A percentile compares a stretch with the other conserved stretches of the same genome.
phyloP scores from a whole-genome alignment of 2,329 filamentous ascomycete genomes.

The Pseudogymnoascus sp. region DNA sequence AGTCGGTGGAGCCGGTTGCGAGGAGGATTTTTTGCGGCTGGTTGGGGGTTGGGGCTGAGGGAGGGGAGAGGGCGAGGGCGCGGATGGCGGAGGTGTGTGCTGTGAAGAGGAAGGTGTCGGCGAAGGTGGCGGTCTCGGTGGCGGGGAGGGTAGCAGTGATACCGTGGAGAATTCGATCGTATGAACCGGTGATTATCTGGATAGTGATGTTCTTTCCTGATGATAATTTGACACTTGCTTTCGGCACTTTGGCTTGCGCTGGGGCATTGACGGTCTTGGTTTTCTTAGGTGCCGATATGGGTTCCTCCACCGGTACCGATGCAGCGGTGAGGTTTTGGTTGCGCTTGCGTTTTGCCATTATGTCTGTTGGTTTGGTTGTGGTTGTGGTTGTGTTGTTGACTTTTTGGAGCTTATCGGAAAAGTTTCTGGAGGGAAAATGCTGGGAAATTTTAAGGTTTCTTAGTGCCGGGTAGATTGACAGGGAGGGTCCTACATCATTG shows the following conservation, averaged over 20 bases:
- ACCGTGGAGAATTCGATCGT: slow-evolving; percentile 87
- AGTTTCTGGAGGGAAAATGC: slow-evolving; percentile 9
- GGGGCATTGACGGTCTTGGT: background rate
- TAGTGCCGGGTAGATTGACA: slow-evolving; percentile 7
- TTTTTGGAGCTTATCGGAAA: background rate
- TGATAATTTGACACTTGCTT: slow-evolving; percentile 10
- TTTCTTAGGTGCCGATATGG: slow-evolving; percentile 8
- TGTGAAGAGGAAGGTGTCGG: slow-evolving; percentile 92
- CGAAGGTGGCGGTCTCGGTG: slow-evolving; percentile 50
- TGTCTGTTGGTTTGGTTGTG: background rate
- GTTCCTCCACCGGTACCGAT: background rate
- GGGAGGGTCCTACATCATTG: background rate
- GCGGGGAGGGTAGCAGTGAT: slow-evolving; percentile 63
- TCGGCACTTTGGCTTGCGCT: background rate
- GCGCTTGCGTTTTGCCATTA: slow-evolving; percentile 9
- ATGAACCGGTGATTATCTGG: slow-evolving; percentile 87
- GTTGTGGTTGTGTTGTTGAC: slow-evolving; percentile 3
- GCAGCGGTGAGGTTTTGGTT: background rate
- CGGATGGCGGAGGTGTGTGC: slow-evolving; percentile 86
- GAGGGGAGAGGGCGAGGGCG: slow-evolving; percentile 75
- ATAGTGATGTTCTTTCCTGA: slow-evolving; percentile 46
- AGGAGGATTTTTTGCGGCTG: slow-evolving; percentile 78
- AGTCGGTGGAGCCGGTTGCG: slow-evolving; percentile 85
- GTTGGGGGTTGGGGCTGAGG: slow-evolving; percentile 51
- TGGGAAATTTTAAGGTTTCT: slow-evolving; percentile 9